Base-by-base conservation (phyloP, 148 eudicot species). In the Salicornia ramosissima region DNA sequence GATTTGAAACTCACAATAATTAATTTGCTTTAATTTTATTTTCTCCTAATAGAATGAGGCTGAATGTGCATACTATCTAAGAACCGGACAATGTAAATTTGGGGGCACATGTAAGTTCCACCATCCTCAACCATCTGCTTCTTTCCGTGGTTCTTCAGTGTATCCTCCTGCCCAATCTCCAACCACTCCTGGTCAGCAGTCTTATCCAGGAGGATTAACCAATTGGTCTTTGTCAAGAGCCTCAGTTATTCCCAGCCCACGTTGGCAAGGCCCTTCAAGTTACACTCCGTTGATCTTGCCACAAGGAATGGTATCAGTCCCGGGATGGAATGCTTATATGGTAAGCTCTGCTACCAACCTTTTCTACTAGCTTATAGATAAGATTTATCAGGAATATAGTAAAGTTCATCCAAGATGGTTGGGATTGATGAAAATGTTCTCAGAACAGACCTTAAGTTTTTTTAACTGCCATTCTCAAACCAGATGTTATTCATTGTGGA, bases 11-110 rank as follows among this genome's bases (percentile, higher is more conserved):
- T 36, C 31, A 29, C 29, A 13, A 11, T 18, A 6, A 31, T 30
- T 12, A 26, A 21, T 18, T 31, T 57, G 54, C 19, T 14, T 24
- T 16, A n/a, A n/a, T 22, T 39, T 19, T 30, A 21, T 29, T 65
- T 12, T 56, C 10, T 70, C 51, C 36, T 0, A 10, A 57, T 85
- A 94, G 98, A 82, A 81, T 65, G 98, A 90, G 68, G 63, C 73
- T 6, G 98, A 90, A 71, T 90, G 98, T 83, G 84, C 92, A 30
- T 94, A 90, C 74, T 94, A 94, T 82, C 72, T 90, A 77, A 88
- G 93, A 81, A 94, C 92, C 9, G 98, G 98, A 70, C 88, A 87
- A 67, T 94, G 98, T 86, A 94, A 94, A 73, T 94, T 90, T 66
- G 98, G 98, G 62, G 76, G 80, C 77, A 90, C 96, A 34, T 94